Evolutionary conservation across 495 filamentous ascomycete species (phyloP).

Genomic region (Annulohypoxylon bovei): DNA sequence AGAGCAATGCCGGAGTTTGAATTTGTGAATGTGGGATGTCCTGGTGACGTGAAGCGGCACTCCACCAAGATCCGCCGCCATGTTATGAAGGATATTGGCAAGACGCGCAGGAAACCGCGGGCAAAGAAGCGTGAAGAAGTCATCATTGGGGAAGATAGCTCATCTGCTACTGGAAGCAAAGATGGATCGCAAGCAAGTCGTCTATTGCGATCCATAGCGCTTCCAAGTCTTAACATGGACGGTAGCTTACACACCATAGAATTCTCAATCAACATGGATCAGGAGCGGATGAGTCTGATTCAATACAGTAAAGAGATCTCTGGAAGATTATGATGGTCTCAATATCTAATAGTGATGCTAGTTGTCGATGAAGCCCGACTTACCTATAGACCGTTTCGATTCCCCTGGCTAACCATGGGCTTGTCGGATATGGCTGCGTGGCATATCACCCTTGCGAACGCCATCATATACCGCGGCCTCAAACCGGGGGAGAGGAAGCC

Average conservation of each 20-base stretch:
- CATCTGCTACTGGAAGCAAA: neutral
- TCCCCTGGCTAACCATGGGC: slow-evolving; percentile 40
- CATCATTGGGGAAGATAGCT: slow-evolving; percentile 8
- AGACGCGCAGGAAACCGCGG: slow-evolving; percentile 42
- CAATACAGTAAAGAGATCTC: slow-evolving; percentile 27
- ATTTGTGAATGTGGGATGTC: slow-evolving; percentile 40
- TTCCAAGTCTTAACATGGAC: slow-evolving; percentile 21
- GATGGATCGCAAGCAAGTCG: neutral
- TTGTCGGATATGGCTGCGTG: slow-evolving; percentile 39
- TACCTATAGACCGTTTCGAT: slow-evolving; percentile 38
- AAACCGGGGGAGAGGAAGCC: slow-evolving; percentile 1
- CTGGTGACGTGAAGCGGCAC: slow-evolving; percentile 40
- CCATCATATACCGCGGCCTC: slow-evolving; percentile 15
- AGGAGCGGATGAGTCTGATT: slow-evolving; percentile 31
- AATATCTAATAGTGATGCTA: slow-evolving; percentile 19
- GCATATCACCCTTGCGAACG: slow-evolving; percentile 43
- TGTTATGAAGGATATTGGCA: slow-evolving; percentile 53
- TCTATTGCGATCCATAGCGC: neutral
- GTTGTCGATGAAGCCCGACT: slow-evolving; percentile 34
- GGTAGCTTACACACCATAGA: slow-evolving; percentile 11
- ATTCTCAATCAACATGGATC: slow-evolving; percentile 40
- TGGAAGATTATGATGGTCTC: neutral
- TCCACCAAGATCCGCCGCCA: slow-evolving; percentile 47
- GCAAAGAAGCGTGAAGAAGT: slow-evolving; percentile 25
- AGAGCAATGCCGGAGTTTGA: slow-evolving; percentile 39